These are phyloP conservation scores for Chrysanthemum makinoi DNA, from an alignment of 129 eudicot genomes.

Conservation along the genomic window DNA sequence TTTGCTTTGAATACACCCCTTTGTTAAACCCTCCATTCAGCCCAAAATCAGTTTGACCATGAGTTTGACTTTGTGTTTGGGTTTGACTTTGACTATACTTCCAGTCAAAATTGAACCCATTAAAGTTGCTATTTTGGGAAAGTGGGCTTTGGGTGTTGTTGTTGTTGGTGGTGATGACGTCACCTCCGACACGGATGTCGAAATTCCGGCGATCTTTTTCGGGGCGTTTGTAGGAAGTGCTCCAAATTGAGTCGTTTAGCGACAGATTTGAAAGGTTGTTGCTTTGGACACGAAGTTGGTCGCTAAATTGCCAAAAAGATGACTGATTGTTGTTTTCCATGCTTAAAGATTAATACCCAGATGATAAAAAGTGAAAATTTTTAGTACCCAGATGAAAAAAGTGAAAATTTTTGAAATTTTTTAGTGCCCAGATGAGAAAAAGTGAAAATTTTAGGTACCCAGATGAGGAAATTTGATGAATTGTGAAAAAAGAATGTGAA, in stretches of 20 bases:
- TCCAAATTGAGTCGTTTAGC: slow-evolving; percentile 88
- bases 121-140: slow-evolving; percentile 27
- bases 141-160: slow-evolving; percentile 9
- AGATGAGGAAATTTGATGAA: not conserved
- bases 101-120: slow-evolving; percentile 62
- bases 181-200: slow-evolving; percentile 72
- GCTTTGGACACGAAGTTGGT: slow-evolving; percentile 73
- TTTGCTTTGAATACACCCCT: slow-evolving; percentile 64
- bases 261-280: slow-evolving; percentile 61
- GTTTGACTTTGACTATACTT: slow-evolving; percentile 31
- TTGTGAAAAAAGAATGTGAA: slow-evolving; percentile 6
- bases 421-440: not conserved
- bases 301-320: slow-evolving; percentile 89
- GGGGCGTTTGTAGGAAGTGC: slow-evolving; percentile 63
- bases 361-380: not conserved
- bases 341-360: slow-evolving; percentile 27
- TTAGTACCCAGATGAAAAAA: not conserved
- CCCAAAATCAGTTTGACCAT: slow-evolving; percentile 27
- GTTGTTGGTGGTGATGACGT: slow-evolving; percentile 21
- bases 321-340: slow-evolving; percentile 60
- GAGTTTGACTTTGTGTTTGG: slow-evolving; percentile 5
- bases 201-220: slow-evolving; percentile 73
- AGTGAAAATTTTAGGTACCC: not conserved
- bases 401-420: not conserved
- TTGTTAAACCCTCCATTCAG: slow-evolving; percentile 88